Conservation (phyloP, 805 yeast species). For the Candida sonorensis region DNA sequence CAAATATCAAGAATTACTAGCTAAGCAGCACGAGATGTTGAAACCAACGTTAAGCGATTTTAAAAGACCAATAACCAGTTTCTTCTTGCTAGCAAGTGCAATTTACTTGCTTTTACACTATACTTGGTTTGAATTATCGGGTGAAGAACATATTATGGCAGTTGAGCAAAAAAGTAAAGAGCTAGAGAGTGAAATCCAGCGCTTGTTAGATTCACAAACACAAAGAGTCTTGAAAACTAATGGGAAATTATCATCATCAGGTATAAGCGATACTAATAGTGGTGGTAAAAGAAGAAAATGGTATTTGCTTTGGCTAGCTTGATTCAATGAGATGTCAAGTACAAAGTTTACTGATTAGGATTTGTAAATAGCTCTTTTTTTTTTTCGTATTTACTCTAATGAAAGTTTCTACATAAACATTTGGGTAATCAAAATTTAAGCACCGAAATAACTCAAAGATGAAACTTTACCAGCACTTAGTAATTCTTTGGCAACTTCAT, state of each 20-base stretch:
- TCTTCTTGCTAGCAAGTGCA: slow-evolving; percentile 25
- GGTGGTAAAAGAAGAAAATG: slow-evolving; percentile 6
- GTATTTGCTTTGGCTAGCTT: slow-evolving; percentile 6
- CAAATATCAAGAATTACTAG: slow-evolving; percentile 10
- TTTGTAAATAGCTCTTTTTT: no score
- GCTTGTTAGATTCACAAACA: slow-evolving; percentile 20
- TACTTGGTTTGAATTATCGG: slow-evolving; percentile 26
- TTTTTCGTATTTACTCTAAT: no score
- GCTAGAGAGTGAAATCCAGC: slow-evolving; percentile 22
- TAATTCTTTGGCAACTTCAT: slow-evolving; percentile 47
- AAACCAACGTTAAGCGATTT: slow-evolving; percentile 28
- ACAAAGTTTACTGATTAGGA: no score
- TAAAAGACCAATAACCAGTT: slow-evolving; percentile 26
- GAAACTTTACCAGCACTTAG: slow-evolving; percentile 46
- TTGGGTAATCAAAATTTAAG: no score
- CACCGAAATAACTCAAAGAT: slow-evolving; percentile 19
- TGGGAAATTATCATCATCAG: no score
- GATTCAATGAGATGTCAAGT: no score
- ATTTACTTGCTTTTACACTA: slow-evolving; percentile 27
- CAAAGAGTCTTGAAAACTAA: slow-evolving; percentile 1
- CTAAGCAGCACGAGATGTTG: slow-evolving; percentile 12
- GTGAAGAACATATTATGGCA: slow-evolving; percentile 20
- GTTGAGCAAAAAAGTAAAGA: slow-evolving; percentile 17
- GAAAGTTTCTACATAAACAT: no score
- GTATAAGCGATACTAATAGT: background rate